Evolutionary conservation across 768 basidiomycete species (phyloP).

Genomic region (Hemileccinum rubropunctum): DNA sequence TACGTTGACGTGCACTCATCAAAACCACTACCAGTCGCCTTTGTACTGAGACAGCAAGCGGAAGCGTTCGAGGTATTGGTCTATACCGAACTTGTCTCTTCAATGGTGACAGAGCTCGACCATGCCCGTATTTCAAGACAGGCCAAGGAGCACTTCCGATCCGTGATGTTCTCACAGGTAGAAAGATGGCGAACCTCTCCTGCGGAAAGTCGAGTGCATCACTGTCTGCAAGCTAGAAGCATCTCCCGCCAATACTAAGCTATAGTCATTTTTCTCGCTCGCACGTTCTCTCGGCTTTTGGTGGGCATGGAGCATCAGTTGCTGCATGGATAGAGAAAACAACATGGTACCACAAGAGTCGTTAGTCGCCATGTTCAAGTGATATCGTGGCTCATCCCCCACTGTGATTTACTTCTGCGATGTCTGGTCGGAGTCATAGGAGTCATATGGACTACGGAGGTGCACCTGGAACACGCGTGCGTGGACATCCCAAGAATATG

Average conservation of each 20-base stretch:
- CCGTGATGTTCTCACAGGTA: constrained; percentile 8
- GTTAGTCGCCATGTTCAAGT: constrained; percentile 13
- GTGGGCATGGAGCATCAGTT: constrained; percentile 20
- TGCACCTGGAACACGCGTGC: constrained; percentile 12
- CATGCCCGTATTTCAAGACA: background rate
- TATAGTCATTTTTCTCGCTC: constrained; percentile 6
- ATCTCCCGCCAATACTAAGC: constrained; percentile 7
- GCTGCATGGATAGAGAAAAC: constrained; percentile 1
- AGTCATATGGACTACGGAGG: background rate
- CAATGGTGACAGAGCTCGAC: background rate
- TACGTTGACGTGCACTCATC: constrained; percentile 1
- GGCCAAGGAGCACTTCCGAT: background rate
- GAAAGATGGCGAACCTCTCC: background rate
- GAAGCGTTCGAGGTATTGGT: background rate
- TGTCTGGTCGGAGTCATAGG: background rate
- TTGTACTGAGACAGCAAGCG: background rate
- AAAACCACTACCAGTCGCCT: background rate
- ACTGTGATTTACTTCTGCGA: constrained; percentile 13
- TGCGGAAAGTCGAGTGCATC: background rate
- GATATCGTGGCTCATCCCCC: constrained; percentile 4
- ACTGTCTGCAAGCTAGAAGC: constrained; percentile 3
- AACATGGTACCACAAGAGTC: constrained; percentile 11
- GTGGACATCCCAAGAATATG: constrained; percentile 5
- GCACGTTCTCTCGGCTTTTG: background rate
- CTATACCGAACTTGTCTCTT: background rate